These are phyloP conservation scores for Neoboletus magnificus DNA, from an alignment of 768 basidiomycete genomes.

Conservation along the genomic window DNA sequence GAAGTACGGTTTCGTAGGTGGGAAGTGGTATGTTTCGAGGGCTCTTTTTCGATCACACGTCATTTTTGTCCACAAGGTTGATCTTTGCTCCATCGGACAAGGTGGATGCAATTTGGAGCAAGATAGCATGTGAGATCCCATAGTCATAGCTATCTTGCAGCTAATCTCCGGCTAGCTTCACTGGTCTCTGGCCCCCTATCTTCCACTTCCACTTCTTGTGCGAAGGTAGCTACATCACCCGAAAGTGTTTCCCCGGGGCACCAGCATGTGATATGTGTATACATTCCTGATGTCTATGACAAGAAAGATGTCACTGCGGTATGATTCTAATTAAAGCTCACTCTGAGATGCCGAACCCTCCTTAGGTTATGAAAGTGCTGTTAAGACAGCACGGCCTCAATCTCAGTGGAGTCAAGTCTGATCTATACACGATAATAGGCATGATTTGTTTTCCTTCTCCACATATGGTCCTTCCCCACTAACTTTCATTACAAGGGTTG, in stretches of 20 bases:
- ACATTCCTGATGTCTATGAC: conserved; percentile 69
- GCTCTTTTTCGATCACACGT: not conserved
- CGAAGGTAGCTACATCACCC: conserved; percentile 68
- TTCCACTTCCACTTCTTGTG: conserved; percentile 49
- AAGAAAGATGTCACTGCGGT: conserved; percentile 57
- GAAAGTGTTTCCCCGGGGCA: conserved; percentile 43
- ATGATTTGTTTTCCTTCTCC: conserved; percentile 1
- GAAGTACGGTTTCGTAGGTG: conserved; percentile 49
- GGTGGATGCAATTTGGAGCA: conserved; percentile 61
- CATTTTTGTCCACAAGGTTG: conserved; percentile 45
- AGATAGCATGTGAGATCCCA: conserved; percentile 51
- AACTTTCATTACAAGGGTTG: conserved; percentile 44
- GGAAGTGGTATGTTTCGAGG: conserved; percentile 57
- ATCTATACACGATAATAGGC: conserved; percentile 67
- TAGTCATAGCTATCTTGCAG: not conserved
- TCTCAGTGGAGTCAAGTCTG: conserved; percentile 66
- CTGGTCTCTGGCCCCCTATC: conserved; percentile 61
- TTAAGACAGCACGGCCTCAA: conserved; percentile 62
- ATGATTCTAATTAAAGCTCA: not conserved
- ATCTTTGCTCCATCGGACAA: conserved; percentile 60
- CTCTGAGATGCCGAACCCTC: not conserved
- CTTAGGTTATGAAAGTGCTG: conserved; percentile 63
- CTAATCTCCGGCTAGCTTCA: conserved; percentile 44
- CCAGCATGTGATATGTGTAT: conserved; percentile 69
- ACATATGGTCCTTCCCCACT: not conserved